Evolutionary conservation across 2,329 filamentous ascomycete species (phyloP).

Genomic region (Sphaceloma murrayae): DNA sequence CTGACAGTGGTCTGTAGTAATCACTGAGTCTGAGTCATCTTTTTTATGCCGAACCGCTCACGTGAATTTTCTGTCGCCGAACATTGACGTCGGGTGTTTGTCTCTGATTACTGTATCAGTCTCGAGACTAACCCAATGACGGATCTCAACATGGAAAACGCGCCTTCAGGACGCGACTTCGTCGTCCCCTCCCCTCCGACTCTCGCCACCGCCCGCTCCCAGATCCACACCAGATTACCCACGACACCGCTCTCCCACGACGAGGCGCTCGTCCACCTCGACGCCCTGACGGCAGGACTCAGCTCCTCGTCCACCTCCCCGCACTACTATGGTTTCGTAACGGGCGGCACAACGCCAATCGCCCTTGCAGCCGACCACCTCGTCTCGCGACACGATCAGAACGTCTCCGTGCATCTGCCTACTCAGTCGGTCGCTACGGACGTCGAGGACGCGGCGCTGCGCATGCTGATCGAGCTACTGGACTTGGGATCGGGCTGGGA

Average conservation of each 20-base stretch:
- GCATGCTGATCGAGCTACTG: constrained; percentile 56
- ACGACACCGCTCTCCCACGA: constrained; percentile 30
- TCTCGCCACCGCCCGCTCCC: constrained; percentile 28
- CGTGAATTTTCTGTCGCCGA: no score
- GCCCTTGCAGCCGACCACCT: constrained; percentile 75
- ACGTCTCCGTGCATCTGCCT: constrained; percentile 72
- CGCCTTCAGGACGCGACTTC: no score
- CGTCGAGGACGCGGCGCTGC: constrained; percentile 63
- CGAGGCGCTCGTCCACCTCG: constrained; percentile 36
- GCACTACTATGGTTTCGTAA: constrained; percentile 84
- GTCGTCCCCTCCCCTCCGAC: constrained; percentile 30
- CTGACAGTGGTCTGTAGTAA: no score
- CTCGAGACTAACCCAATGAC: not conserved
- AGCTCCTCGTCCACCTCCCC: constrained; percentile 55
- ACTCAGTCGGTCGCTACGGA: constrained; percentile 64
- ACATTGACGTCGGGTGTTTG: no score
- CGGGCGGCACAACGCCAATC: constrained; percentile 67
- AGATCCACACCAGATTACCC: constrained; percentile 33
- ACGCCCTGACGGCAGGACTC: constrained; percentile 46
- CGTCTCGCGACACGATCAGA: constrained; percentile 74
- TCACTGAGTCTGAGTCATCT: no score
- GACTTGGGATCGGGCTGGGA: constrained; percentile 51
- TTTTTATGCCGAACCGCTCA: no score
- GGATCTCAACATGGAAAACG: not conserved
- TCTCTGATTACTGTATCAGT: no score